Evolutionary conservation across 148 eudicot genomes (phyloP), one percentile per base, ranked within the genome.

Genomic region (Talinum fruticosum): DNA sequence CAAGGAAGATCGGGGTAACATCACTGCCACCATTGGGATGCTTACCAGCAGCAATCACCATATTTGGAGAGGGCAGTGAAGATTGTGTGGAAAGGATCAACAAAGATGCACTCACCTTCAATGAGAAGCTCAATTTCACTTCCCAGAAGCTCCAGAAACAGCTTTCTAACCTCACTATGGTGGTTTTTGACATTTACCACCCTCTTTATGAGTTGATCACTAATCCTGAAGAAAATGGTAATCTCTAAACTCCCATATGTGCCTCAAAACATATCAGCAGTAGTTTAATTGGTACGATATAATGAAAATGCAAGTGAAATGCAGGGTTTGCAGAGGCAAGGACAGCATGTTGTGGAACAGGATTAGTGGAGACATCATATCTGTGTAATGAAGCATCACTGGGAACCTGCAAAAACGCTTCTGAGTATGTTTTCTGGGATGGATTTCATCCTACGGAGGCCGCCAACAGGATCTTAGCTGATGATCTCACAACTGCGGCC

Each of bases 391-490:
- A 81, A 13, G 34, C 81, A 75, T 91, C 98, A 19, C 86, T 87
- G 1, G 97, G 98, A 74, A 93, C 98, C 8, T 93, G 98, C 69
- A 80, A 59, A 71, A 93, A 93, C 78, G 98, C 97, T 29, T 74
- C 93, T 0, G 86, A 85, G 49, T 90, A 93, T 38, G 91, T 93
- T 10, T 93, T 93, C 73, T 93, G 98, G 98, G 98, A 93, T 72
- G 97, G 97, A 6, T 88, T 85, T 87, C 98, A 93, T 68, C 94
- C 98, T 1, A 75, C 98, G 0, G 91, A 93, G 76, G 96, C 98
- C 62, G 82, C 98, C 34, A 93, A 93, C 81, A 83, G 81, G 35
- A 83, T 90, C 53, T 59, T 93, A 36, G 82, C 98, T 5, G 89
- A 90, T 77, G 87, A 87, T 80, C 83, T 93, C 78, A 74, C 87